Base-by-base conservation (phyloP, 371 early-diverging fungal genomes). In the Syncephalastrum monosporum region DNA sequence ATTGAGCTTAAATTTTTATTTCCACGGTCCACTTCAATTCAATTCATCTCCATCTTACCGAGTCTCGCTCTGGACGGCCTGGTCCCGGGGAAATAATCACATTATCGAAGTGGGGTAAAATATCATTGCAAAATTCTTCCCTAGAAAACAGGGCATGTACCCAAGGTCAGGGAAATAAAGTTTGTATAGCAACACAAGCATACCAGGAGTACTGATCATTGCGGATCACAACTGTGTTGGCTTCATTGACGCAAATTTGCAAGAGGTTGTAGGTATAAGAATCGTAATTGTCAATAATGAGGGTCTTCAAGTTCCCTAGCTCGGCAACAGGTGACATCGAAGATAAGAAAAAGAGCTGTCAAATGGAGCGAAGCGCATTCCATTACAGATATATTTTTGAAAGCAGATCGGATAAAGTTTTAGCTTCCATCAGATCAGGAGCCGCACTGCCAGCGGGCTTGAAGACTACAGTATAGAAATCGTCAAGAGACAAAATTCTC, bases 221-320 rank as follows among this genome's bases (percentile, higher is more conserved):
- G 24, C 92, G 82, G 59, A 97, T 90, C 29, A 96, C 92, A 2
- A 93, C 79, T 0, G 89, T 81, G 55, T 84, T 74, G 14, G 60
- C 44, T 3, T 46, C 41, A 38, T 79, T 73, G 8, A 61, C 56
- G 63, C 84, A 88, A 14, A 92, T 78, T 65, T 93, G 93, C 53
- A 91, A 64, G 21, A 98, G 71, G 68, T 98, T 98, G 75, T 91
- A 92, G 1, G 97, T 98, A 67, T 97, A 98, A 5, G 95, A 95
- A 71, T 98, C 98, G 67, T 95, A 96, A 77, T 97, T 96, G 72
- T 98, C 98, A 47, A 98, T 85, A 42, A 98, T 87, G 13, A 98
- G 74, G 0, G 85, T 84, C 49, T 68, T 69, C 25, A 69, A 19
- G 48, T 48, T 23, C 5, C 38, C 12, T 2, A 33, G 38, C 6